Conservation (phyloP, 768 basidiomycete genomes). For the Tremella fuciformis region DNA sequence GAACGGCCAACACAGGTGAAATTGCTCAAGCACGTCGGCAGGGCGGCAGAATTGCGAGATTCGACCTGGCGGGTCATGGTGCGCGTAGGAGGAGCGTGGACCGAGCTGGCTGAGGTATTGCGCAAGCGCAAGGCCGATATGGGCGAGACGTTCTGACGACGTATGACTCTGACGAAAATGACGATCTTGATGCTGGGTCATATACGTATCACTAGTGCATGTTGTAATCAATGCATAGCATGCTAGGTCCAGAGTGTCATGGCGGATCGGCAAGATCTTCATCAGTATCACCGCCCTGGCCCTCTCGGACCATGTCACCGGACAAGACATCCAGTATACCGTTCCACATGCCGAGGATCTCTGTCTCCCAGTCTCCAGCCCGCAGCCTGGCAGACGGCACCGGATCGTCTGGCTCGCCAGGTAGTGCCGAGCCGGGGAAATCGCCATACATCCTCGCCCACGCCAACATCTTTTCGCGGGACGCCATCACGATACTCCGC, state of each 20-base stretch:
- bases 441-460: constrained; percentile 37
- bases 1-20: constrained; percentile 30
- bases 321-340: constrained; percentile 20
- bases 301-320: not conserved
- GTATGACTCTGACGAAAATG: too few species aligned
- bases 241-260: too few species aligned
- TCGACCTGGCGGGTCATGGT: constrained; percentile 23
- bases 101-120: constrained; percentile 21
- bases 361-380: constrained; percentile 24
- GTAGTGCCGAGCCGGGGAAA: constrained; percentile 13
- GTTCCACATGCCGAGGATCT: constrained; percentile 29
- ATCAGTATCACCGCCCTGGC: too few species aligned
- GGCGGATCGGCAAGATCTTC: too few species aligned
- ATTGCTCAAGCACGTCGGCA: constrained; percentile 28
- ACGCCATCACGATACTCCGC: constrained; percentile 30
- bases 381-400: too few species aligned
- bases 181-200: too few species aligned
- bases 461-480: constrained; percentile 25
- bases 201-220: too few species aligned
- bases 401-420: not conserved
- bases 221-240: too few species aligned
- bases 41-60: not conserved
- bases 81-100: constrained; percentile 26
- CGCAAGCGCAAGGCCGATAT: constrained; percentile 11
- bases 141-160: constrained; percentile 2